These are phyloP conservation scores for Fragaria ananassa DNA, from an alignment of 306 rosid species.

Conservation along the genomic window DNA sequence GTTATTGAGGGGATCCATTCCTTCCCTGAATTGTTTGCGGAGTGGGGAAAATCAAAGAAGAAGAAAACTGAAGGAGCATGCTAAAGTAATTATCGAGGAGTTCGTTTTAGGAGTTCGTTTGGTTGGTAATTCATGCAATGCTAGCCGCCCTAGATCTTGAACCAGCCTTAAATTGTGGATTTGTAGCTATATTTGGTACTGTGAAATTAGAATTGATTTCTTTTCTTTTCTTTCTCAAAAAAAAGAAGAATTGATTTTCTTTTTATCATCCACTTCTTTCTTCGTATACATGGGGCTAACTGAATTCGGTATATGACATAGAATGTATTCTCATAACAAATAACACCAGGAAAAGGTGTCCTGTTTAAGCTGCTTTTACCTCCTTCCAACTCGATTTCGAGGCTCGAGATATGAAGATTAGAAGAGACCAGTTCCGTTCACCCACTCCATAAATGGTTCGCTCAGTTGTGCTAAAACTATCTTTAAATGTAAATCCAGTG, in stretches of 20 bases:
- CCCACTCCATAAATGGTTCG: not conserved
- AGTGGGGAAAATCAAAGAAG: not conserved
- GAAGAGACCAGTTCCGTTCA: not conserved
- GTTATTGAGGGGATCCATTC: conserved; percentile 1
- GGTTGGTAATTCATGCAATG: not conserved
- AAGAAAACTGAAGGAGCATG: not conserved
- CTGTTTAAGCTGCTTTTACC: not conserved
- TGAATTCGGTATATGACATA: not conserved
- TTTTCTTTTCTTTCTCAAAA: too few relatives aligned
- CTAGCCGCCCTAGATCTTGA: not conserved
- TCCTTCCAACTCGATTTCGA: not conserved
- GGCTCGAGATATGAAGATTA: not conserved
- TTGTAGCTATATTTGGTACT: not conserved
- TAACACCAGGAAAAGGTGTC: not conserved
- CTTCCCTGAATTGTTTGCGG: not conserved
- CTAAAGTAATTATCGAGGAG: not conserved
- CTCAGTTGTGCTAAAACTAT: too few relatives aligned
- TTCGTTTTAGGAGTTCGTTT: not conserved
- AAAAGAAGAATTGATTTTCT: not conserved
- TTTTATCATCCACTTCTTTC: not conserved
- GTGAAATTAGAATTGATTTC: not conserved
- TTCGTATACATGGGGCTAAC: not conserved
- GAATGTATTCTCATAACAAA: not conserved
- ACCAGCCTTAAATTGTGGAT: conserved; percentile 6
- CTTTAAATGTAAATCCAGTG: too few relatives aligned